Evolutionary conservation across 176 grass and related monocot species (phyloP), one percentile per base, ranked within the genome.

Genomic region (Themeda triandra): DNA sequence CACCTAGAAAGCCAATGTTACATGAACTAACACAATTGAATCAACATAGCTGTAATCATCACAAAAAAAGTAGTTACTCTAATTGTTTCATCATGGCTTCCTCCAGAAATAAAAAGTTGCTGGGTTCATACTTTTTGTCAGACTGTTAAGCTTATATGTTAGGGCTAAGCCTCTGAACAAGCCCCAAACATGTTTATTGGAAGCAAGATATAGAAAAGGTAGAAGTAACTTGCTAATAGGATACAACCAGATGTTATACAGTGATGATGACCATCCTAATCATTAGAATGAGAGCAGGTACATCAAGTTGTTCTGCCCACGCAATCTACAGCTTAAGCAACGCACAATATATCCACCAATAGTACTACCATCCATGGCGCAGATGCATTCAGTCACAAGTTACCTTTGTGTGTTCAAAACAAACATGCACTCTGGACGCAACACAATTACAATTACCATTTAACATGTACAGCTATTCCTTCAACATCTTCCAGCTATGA

Each of bases 1-100:
- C 70, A 98, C 95, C 95, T 98, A 86, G 67, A 78, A 92, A 82
- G 28, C 45, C 42, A 39, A 66, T 15, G 13, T 62, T 33, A 46
- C 64, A 88, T 13, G 29, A 82, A 68, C 25, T 1, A 29, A 77
- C 6, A 73, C 19, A 70, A 69, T 6, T n/a, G 13, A 65, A 73
- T 48, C 69, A 44, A 28, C 9, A 33, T 12, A 25, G 11, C 37
- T 42, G 37, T 71, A 42, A 40, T 40, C 39, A 40, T 40, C 39
- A 40, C 39, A 0, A 40, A 40, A 40, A 40, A 40, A 6, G 8
- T 40, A 40, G 39, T 40, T 40, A 10, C 39, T 40, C 39, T 72
- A 24, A 40, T 24, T 40, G 35, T 69, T 69, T 40, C 67, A 69
- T 23, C 19, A 69, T 69, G 8, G 8, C 66, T 69, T 40, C 66